Evolutionary conservation across 305 asterid species (phyloP).

Genomic region (Solanum hybrid): DNA sequence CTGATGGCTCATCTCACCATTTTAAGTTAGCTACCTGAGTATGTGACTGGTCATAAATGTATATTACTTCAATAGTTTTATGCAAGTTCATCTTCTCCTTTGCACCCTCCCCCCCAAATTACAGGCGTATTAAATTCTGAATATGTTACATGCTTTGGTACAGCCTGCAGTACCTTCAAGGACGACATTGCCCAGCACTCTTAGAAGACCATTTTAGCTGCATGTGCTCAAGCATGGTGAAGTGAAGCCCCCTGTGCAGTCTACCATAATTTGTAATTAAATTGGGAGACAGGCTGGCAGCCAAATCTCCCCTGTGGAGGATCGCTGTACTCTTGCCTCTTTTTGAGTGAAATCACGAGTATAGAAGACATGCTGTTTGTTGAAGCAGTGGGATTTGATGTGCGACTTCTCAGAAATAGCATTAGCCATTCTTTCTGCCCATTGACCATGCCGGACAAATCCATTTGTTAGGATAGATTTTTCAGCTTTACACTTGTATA

Average conservation of each 20-base stretch:
- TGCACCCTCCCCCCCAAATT: not conserved
- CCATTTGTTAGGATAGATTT: slow-evolving; percentile 7
- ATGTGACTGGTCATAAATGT: not conserved
- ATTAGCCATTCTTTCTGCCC: slow-evolving; percentile 18
- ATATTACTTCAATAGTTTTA: not conserved
- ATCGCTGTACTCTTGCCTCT: slow-evolving; percentile 33
- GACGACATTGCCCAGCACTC: slow-evolving; percentile 35
- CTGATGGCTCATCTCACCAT: not conserved
- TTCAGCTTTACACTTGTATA: not conserved
- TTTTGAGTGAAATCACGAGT: slow-evolving; percentile 21
- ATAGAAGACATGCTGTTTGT: slow-evolving; percentile 4
- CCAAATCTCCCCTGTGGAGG: slow-evolving; percentile 2
- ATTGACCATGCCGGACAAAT: slow-evolving; percentile 5
- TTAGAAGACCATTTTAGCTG: slow-evolving; percentile 20
- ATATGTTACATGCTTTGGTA: not conserved
- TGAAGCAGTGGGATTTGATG: slow-evolving; percentile 4
- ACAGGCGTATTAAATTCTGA: not conserved
- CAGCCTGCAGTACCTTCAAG: slow-evolving; percentile 57
- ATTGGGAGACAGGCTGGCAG: slow-evolving; percentile 5
- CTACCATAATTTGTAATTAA: slow-evolving; percentile 20
- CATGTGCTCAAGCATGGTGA: slow-evolving; percentile 27
- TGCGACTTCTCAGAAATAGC: not conserved
- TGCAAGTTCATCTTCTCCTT: not conserved
- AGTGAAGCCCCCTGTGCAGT: slow-evolving; percentile 19
- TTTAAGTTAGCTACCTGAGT: not conserved